Percentiles rank a stretch among this genome's conserved stretches.
Evolutionary conservation across 176 grass and related monocot genomes (phyloP).

Genomic region (Oryza longistaminata): DNA sequence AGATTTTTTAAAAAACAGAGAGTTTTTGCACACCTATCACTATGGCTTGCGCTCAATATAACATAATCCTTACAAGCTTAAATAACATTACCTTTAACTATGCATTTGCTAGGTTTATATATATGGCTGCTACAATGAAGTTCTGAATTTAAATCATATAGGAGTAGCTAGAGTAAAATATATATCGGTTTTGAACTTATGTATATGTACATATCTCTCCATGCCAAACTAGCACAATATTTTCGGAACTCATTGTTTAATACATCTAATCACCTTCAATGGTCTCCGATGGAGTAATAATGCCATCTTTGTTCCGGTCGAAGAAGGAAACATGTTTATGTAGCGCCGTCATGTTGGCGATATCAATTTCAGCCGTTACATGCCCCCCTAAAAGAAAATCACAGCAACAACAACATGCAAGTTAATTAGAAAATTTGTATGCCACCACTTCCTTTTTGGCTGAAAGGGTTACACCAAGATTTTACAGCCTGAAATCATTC

Average conservation of each 20-base stretch:
- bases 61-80: too few species aligned
- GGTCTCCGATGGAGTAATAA: constrained; percentile 60
- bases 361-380: background rate
- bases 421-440: background rate
- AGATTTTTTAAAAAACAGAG: too few species aligned
- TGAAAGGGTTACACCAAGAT: background rate
- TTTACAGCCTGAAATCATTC: background rate
- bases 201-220: too few species aligned
- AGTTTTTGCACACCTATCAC: too few species aligned
- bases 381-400: background rate
- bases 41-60: too few species aligned
- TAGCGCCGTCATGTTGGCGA: constrained; percentile 50
- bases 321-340: constrained; percentile 70
- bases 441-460: background rate
- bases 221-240: background rate
- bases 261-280: constrained; percentile 45
- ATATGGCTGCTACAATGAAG: background rate
- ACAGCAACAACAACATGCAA: background rate
- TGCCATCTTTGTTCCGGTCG: constrained; percentile 60
- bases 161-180: too few species aligned
- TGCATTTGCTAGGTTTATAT: too few species aligned
- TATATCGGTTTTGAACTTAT: too few species aligned
- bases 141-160: background rate
- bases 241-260: background rate
- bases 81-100: too few species aligned